Evolutionary conservation across 73 alveolate genomes (phyloP), one percentile per base, ranked within the genome.

Genomic region (Diophrys sp.): DNA sequence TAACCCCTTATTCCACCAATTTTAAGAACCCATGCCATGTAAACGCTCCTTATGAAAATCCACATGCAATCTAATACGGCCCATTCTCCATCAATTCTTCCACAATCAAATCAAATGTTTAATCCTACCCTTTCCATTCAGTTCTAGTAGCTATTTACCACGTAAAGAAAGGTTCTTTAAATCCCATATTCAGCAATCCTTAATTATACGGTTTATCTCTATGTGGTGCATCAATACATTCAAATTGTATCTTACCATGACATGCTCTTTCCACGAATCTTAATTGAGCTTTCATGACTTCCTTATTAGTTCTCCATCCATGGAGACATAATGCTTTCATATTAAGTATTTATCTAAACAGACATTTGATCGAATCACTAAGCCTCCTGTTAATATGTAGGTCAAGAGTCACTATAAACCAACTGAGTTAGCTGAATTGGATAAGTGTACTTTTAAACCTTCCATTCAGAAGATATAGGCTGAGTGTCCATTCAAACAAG

Each of bases 21-120:
- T 44, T 44, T 11, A 44, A 44, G 62, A 44, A 44, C n/a, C 62
- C 62, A 44, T 44, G 62, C 62, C 62, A 44, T 44, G 62, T 44
- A 18, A 44, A 44, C 5, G 62, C 62, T 44, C 62, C 62, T 44
- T 44, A 44, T 44, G 62, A 44, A 44, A 44, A 44, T 5, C 62
- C 62, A 11, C 5, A 44, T 18, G 62, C 62, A 11, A 5, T 18
- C 5, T 44, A 18, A 18, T 44, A 44, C 18, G 62, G 62, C n/a
- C 62, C 62, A 44, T 44, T 18, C 18, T 44, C 5, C 5, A 11
- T 18, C 5, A 44, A 18, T 18, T 44, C 18, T 5, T 44, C 18
- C 18, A 44, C n/a, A 44, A 44, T 44, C 5, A 18, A 5, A 44
- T 44, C 62, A 44, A 44, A 44, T 11, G 62, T 44, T 44, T 44